Evolutionary conservation across 441 rosid species (phyloP), one percentile per base, ranked within the genome.

Genomic region (Capsella rubella): DNA sequence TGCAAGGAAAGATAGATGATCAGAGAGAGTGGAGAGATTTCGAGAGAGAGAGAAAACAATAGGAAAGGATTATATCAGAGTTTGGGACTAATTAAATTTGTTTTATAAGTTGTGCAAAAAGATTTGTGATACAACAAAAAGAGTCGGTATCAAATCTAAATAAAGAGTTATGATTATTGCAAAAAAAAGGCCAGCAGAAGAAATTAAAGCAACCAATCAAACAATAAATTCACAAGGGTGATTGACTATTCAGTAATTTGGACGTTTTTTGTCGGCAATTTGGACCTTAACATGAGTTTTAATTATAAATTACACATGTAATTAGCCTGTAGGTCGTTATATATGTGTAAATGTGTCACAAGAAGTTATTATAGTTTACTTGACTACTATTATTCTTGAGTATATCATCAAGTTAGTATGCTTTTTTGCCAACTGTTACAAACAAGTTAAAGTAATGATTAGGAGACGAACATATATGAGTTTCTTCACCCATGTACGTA

Each of bases 181-280:
- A 70, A 56, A 40, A 56, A 40, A 64, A 76, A 69, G 53, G 49
- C 35, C 49, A 14, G 13, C 31, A 55, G 31, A 27, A 16, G 9
- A 52, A 0, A 6, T 18, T 39, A 29, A 37, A 57, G 67, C 49
- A 37, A 31, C 40, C 75, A 69, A 53, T 56, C 54, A 47, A 40
- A 10, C 43, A 18, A 64, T 31, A 25, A 31, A 25, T 49, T 46
- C 64, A 75, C 47, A 60, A 43, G 43, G 43, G 64, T 45, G 66
- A 76, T 37, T 18, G 39, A 31, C 66, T 69, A 64, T 70, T 71
- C 72, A 14, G 13, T 47, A 56, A 40, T 64, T 50, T 56, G 12
- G 67, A 76, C 72, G 71, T 64, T 64, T 66, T 63, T 71, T 54
- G 75, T 75, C 75, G 79, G 75, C 74, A 62, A 69, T 46, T 69